Conservation (phyloP, 2,329 filamentous ascomycete species). For the Hypoxylon rubiginosum region DNA sequence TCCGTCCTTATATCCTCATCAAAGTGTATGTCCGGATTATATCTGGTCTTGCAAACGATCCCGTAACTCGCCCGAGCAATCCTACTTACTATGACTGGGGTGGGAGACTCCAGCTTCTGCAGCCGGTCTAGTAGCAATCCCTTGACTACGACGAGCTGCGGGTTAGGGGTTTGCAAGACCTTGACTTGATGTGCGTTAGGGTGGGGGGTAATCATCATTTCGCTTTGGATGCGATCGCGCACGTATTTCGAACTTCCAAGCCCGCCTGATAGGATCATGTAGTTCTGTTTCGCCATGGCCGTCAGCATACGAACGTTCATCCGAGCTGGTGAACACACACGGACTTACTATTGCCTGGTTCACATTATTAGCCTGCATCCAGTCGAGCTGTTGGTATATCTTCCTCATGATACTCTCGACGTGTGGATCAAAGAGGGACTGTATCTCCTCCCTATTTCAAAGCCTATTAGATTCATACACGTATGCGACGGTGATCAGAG, state of each 20-base stretch:
- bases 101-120: constrained; percentile 59
- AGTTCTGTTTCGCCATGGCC: constrained; percentile 49
- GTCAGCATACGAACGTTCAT: not conserved
- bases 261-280: constrained; percentile 61
- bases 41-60: constrained; percentile 55
- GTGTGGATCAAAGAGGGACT: constrained; percentile 59
- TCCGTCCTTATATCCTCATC: constrained; percentile 55
- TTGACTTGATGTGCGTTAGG: constrained; percentile 54
- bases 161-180: constrained; percentile 62
- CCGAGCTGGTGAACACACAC: not conserved
- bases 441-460: constrained; percentile 57
- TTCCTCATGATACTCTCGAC: constrained; percentile 56
- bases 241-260: constrained; percentile 63
- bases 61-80: constrained; percentile 61
- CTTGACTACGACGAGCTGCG: constrained; percentile 68
- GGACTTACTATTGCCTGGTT: constrained; percentile 54
- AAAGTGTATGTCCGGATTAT: constrained; percentile 54
- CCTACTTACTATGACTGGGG: constrained; percentile 59
- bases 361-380: constrained; percentile 51
- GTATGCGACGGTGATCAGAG: not conserved
- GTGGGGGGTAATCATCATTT: constrained; percentile 53
- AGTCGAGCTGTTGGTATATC: constrained; percentile 58
- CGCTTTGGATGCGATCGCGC: constrained; percentile 57
- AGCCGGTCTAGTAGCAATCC: constrained; percentile 65
- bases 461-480: constrained; percentile 16